Evolutionary conservation across 208 protist species (phyloP).

Genomic region (Leishmania major): DNA sequence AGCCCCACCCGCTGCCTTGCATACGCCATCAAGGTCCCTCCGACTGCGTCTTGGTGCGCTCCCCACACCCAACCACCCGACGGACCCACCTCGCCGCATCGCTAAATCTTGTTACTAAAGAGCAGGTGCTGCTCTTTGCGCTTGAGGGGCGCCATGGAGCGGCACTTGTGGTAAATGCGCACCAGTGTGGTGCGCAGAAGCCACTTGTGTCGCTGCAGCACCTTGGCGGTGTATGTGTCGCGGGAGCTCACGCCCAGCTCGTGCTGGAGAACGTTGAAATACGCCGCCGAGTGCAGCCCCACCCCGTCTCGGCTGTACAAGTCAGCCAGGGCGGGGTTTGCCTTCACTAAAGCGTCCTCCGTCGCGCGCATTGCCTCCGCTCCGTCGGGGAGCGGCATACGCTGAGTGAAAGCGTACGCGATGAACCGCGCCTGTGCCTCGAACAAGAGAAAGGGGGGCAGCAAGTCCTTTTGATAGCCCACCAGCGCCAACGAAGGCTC

Average conservation of each 20-base stretch:
- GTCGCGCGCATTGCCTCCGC: slow-evolving; percentile 27
- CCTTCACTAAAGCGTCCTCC: slow-evolving; percentile 43
- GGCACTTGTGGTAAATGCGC: slow-evolving; percentile 72
- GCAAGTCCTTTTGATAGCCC: slow-evolving; percentile 70
- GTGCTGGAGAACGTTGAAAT: slow-evolving; percentile 87
- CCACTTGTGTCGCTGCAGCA: slow-evolving; percentile 74
- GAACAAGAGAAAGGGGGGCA: slow-evolving; percentile 84
- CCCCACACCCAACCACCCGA: background rate
- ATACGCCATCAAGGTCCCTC: background rate
- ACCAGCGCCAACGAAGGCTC: slow-evolving; percentile 81
- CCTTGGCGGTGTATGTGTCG: slow-evolving; percentile 73
- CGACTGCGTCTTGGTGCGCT: background rate
- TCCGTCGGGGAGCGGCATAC: slow-evolving; percentile 47
- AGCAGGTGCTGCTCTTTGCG: slow-evolving; percentile 87
- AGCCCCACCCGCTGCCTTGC: background rate
- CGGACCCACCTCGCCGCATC: too few species aligned
- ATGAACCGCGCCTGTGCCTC: slow-evolving; percentile 88
- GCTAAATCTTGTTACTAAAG: slow-evolving; percentile 87
- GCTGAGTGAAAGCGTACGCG: slow-evolving; percentile 76
- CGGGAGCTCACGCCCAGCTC: slow-evolving; percentile 72
- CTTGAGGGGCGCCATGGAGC: slow-evolving; percentile 85
- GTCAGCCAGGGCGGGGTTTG: slow-evolving; percentile 40
- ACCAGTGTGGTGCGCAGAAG: slow-evolving; percentile 61
- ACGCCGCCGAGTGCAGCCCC: slow-evolving; percentile 78
- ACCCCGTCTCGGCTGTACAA: slow-evolving; percentile 48